phyloP scores from a whole-genome alignment of 169 alveolate genomes.

The Eimeria necatrix region DNA sequence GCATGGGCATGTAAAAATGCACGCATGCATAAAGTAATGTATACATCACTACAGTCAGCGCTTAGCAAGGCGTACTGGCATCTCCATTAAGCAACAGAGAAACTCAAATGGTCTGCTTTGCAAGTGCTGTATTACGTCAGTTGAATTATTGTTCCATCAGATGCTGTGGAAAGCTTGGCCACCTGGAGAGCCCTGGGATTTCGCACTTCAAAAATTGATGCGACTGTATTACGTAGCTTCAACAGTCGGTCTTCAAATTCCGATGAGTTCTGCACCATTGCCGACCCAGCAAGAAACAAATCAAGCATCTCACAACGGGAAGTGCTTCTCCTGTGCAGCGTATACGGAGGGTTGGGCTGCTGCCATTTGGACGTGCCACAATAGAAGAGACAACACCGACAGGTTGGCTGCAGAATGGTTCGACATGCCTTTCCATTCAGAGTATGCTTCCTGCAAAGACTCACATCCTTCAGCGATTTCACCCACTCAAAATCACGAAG shows the following conservation, averaged over 20 bases:
- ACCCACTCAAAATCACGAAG: constrained; percentile 20
- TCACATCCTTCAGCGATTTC: constrained; percentile 36
- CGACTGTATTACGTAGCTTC: not conserved
- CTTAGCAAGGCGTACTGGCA: too few species aligned
- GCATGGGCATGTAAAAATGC: too few species aligned
- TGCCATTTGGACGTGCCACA: too few species aligned
- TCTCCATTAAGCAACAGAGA: not conserved
- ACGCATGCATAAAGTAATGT: too few species aligned
- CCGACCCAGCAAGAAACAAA: too few species aligned
- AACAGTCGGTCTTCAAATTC: constrained; percentile 64
- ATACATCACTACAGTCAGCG: too few species aligned
- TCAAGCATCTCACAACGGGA: too few species aligned
- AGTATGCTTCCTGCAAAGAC: not conserved
- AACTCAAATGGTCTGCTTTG: not conserved
- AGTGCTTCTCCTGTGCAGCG: too few species aligned
- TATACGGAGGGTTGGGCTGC: too few species aligned
- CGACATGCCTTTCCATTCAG: too few species aligned
- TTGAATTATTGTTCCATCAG: constrained; percentile 47
- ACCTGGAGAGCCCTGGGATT: constrained; percentile 54
- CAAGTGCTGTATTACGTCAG: constrained; percentile 37
- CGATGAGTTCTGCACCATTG: not conserved
- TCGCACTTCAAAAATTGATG: constrained; percentile 28
- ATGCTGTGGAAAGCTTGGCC: not conserved
- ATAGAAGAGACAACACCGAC: too few species aligned
- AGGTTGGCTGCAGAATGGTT: too few species aligned